Evolutionary conservation across 148 eudicot species (phyloP), one percentile per base, ranked within the genome.

Genomic region (Heliamphora exappendiculata): DNA sequence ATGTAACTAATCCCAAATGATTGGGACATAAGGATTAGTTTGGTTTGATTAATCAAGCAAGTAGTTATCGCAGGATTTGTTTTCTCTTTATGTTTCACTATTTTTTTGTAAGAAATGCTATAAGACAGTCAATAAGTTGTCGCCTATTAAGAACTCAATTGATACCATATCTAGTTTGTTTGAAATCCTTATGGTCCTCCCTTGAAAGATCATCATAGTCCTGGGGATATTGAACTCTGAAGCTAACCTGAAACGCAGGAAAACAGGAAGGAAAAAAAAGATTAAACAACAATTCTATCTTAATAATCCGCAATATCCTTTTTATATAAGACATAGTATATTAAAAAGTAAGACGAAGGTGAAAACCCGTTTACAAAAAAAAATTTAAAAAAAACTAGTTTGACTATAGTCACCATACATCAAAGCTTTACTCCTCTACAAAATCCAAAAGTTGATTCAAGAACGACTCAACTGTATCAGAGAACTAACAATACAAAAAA

Each of bases 101-200:
- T 16, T 13, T 37, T 58, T 20, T 60, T 44, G 13, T 66, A 47
- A 66, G n/a, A 41, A 19, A 54, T 24, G 72, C 36, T 24, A 28
- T 20, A 39, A 16, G 67, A 44, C 75, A 66, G 50, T 28, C 58
- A 41, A 28, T 39, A 51, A 28, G 14, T 31, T 58, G 51, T 24
- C 44, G 50, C 66, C 41, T 53, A 36, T 9, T 42, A 36, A 67
- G 49, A 50, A 31, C 22, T 39, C 20, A 51, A 63, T 58, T 72
- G 70, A 58, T 95, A 95, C 99, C 99, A 87, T 88, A 95, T 95
- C 97, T 89, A 16, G 93, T 89, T 82, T 95, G 97, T 84, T 89
- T 95, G 75, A 95, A 95, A 86, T 95, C 99, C 82, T 87, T 91
- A 57, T 91, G 86, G 84, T 95, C 96, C 88, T 92, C 99, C 81